phyloP scores from a whole-genome alignment of 2,329 filamentous ascomycete genomes.

The Diaporthe caulivora region DNA sequence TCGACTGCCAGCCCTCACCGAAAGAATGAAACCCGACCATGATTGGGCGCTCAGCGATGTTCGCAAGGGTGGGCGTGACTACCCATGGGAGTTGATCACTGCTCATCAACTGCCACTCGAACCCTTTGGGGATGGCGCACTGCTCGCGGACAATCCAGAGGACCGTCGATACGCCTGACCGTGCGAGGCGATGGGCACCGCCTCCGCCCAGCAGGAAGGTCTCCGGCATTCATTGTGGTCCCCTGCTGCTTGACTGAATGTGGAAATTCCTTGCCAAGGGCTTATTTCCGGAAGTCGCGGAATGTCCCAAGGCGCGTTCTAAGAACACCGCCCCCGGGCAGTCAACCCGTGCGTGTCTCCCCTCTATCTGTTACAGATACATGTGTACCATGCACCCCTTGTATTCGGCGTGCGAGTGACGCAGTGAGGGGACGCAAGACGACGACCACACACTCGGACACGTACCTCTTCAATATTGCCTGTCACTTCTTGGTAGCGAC shows the following conservation, averaged over 20 bases:
- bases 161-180: too few species aligned
- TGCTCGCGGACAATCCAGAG: background rate
- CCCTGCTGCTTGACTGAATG: background rate
- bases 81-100: conserved; percentile 13
- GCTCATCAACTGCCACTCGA: background rate
- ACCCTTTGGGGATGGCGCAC: conserved; percentile 3
- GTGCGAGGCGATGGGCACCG: conserved; percentile 12
- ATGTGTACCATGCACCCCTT: background rate
- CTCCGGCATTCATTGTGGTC: background rate
- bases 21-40: background rate
- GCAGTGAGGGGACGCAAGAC: background rate
- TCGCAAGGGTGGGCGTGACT: background rate
- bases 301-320: background rate
- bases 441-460: conserved; percentile 1
- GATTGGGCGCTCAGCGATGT: background rate
- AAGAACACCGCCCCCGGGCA: background rate
- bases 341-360: background rate
- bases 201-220: background rate
- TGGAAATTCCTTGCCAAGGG: background rate
- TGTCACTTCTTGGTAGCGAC: background rate
- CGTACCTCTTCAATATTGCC: background rate
- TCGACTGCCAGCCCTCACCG: background rate
- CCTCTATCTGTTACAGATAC: background rate
- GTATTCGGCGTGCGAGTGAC: background rate
- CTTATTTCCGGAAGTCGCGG: background rate